phyloP scores from a whole-genome alignment of 1,139 yeast genomes.

The Hyphopichia buzzinii region DNA sequence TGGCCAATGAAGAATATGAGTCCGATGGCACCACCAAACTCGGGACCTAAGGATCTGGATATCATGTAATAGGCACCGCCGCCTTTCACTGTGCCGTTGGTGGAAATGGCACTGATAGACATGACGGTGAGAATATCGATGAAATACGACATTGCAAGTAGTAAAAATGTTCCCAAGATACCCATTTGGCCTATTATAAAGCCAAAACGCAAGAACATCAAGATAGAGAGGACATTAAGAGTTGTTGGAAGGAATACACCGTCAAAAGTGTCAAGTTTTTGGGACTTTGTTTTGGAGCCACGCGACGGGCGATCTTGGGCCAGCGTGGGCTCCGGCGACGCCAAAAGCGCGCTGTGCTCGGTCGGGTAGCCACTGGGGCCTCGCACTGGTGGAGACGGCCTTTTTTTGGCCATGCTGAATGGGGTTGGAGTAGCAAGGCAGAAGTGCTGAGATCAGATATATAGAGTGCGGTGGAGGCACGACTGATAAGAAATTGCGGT shows the following conservation, averaged over 20 bases:
- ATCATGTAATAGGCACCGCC: conserved; percentile 88
- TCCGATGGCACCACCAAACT: conserved; percentile 83
- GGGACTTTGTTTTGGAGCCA: conserved; percentile 1
- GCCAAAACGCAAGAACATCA: conserved; percentile 80
- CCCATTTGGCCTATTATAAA: conserved; percentile 81
- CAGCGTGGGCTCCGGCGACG: no score
- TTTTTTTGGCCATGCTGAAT: not conserved
- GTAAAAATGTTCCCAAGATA: conserved; percentile 55
- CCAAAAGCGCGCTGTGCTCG: not conserved
- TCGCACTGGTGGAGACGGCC: not conserved
- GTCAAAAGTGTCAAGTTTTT: conserved; percentile 66
- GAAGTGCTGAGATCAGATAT: no score
- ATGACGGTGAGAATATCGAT: conserved; percentile 69
- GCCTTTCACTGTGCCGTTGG: conserved; percentile 80
- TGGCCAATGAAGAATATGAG: conserved; percentile 76
- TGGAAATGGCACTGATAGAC: conserved; percentile 75
- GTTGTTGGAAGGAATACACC: conserved; percentile 82
- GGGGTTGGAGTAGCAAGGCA: not conserved
- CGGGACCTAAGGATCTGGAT: conserved; percentile 76
- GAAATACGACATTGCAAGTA: conserved; percentile 59
- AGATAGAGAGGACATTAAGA: conserved; percentile 70
- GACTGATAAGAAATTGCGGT: not conserved
- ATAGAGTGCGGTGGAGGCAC: not conserved
- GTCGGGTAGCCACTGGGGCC: not conserved
- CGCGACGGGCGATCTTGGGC: not conserved